Evolutionary conservation across 1,284 basidiomycete species (phyloP), one percentile per base, ranked within the genome.

Genomic region (Butyriboletus appendiculatus): DNA sequence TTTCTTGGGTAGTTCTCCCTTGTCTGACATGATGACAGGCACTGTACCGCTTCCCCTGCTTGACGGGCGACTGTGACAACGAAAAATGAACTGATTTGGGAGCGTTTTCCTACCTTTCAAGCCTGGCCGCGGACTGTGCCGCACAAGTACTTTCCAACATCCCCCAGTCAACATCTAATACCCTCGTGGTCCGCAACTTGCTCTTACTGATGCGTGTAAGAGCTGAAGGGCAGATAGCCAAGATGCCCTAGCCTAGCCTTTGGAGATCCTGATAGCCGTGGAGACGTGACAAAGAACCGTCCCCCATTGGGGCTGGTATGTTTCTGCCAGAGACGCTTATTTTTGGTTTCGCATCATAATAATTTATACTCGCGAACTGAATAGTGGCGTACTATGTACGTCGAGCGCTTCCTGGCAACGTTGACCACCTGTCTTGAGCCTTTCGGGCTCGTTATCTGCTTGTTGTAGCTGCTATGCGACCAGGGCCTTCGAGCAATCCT

Each of bases 11-110:
- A 33, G 43, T 40, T 59, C 57, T 52, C 22, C 57, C 53, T 70
- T 70, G 20, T 70, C 59, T 52, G 61, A 68, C 69, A 72, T 72
- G 62, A 41, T 26, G 50, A 45, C 40, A 47, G 47, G 52, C 35
- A 51, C 44, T 49, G 60, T 45, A 51, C 37, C 38, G 30, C 48
- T 34, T 43, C 45, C 35, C 48, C 52, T 43, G 28, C 48, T 65
- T 53, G 53, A 35, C 49, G 47, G 49, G 49, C 48, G 57, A 59
- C 55, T 40, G 52, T 58, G 59, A 54, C 50, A 38, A 50, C 49
- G 45, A 32, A 50, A 48, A 43, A 34, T 49, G 57, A 56, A 56
- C 61, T 57, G 67, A 59, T 73, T 66, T 69, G 58, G 70, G 70
- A 50, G 56, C 49, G 58, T 57, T 52, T 56, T 53, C 52, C 61